A percentile compares a stretch with the other conserved stretches of the same genome.
Evolutionary conservation across 108 stramenopile genomes (phyloP).

Genomic region (Pseudonitzschia multistriata): DNA sequence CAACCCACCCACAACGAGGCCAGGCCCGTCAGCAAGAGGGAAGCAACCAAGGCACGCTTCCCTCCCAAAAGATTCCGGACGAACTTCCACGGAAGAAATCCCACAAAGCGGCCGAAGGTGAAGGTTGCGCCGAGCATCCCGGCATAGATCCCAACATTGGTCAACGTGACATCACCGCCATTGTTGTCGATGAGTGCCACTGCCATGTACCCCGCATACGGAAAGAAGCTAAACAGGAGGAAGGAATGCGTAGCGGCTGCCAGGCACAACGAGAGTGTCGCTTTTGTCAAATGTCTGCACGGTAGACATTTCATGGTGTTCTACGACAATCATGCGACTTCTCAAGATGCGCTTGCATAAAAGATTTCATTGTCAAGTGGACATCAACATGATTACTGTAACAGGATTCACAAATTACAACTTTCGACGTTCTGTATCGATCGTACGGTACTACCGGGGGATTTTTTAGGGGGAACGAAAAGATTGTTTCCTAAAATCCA

Average conservation of each 20-base stretch:
- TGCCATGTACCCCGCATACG: slow-evolving; percentile 17
- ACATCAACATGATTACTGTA: no score
- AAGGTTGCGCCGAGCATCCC: slow-evolving; percentile 8
- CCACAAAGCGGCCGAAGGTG: slow-evolving; percentile 2
- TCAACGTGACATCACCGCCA: not conserved
- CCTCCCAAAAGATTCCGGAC: not conserved
- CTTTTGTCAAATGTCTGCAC: not conserved
- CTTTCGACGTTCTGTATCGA: no score
- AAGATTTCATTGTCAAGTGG: no score
- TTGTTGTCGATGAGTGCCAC: slow-evolving; percentile 2
- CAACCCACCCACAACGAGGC: slow-evolving; percentile 9
- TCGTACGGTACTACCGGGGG: no score
- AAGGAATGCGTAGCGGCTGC: slow-evolving; percentile 37
- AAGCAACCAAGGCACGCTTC: slow-evolving; percentile 1
- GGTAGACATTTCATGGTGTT: not conserved
- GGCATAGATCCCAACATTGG: slow-evolving; percentile 8
- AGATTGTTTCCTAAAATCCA: no score
- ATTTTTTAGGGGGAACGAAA: no score
- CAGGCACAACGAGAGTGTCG: slow-evolving; percentile 9
- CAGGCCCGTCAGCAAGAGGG: not conserved
- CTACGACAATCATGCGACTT: not conserved
- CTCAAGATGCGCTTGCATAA: no score
- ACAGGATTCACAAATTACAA: no score
- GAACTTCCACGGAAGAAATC: slow-evolving; percentile 11
- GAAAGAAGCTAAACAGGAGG: slow-evolving; percentile 12